Percentiles rank a stretch among this genome's conserved stretches.
Conservation (phyloP, 23 red algal genomes). For the Cyanidium caldarium region DNA sequence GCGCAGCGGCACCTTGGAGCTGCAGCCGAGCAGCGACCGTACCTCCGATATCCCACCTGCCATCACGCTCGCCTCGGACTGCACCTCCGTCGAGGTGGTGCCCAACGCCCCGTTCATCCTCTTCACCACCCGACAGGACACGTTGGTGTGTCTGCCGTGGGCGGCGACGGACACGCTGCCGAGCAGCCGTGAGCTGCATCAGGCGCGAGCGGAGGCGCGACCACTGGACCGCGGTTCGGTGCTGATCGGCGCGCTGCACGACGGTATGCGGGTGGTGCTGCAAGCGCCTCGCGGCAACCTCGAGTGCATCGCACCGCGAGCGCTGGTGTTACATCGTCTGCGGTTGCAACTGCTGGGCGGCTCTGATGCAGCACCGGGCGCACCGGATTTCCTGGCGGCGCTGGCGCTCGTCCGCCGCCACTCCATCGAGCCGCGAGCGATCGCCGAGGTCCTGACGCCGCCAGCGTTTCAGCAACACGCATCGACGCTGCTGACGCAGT, state of each 20-base stretch:
- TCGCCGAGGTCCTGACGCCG: constrained; percentile 30
- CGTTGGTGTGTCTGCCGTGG: background rate
- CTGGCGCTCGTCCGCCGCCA: constrained; percentile 39
- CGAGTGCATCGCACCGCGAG: constrained; percentile 39
- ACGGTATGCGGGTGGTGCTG: constrained; percentile 26
- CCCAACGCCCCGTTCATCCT: background rate
- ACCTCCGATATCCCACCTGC: too few relatives aligned
- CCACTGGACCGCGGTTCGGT: constrained; percentile 60
- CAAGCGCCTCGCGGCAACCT: constrained; percentile 63
- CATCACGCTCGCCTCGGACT: background rate
- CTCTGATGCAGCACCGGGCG: background rate
- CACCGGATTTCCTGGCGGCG: constrained; percentile 13
- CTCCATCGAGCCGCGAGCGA: constrained; percentile 34
- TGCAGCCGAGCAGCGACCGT: too few relatives aligned
- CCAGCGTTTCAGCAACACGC: constrained; percentile 8
- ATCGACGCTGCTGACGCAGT: constrained; percentile 20
- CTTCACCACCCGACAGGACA: background rate
- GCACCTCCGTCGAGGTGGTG: background rate
- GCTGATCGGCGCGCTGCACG: constrained; percentile 15
- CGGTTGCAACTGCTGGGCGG: constrained; percentile 9
- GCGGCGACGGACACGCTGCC: background rate
- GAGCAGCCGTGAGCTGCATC: background rate
- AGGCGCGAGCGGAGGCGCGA: background rate
- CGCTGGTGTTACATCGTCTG: constrained; percentile 17
- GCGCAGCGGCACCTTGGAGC: too few relatives aligned